Base-by-base conservation (phyloP, 1,284 basidiomycete species). In the Dichomitus squalens region DNA sequence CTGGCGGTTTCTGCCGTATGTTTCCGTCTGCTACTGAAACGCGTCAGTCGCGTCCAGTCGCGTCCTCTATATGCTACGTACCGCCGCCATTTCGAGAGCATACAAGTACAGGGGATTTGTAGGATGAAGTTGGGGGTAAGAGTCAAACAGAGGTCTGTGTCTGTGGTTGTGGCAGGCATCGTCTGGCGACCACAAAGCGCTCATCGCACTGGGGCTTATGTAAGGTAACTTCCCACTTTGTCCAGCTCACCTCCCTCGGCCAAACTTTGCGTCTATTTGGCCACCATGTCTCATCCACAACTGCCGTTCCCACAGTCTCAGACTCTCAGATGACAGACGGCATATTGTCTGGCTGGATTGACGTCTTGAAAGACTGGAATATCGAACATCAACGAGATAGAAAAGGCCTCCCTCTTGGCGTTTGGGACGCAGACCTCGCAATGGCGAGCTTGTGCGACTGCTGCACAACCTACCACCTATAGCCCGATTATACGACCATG, bases 1-100 rank as follows among this genome's bases (percentile, higher is more conserved):
- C 69, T 86, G 80, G 69, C 85, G 79, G 72, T 79, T 81, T 58
- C 86, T 79, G 59, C 84, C 85, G 60, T 74, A 71, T 9, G 67
- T 70, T 59, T 58, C 61, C 18, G 52, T 23, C 53, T 53, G 23
- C n/a, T n/a, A n/a, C 5, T 3, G 4, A 11, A 20, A 21, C 39
- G 44, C 21, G 46, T 55, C 38, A 53, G 53, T 55, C 58, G 58
- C 58, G 58, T 56, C 58, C 16, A 23, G 6, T 14, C 21, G 21
- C 35, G 38, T 14, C 14, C 18, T 12, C n/a, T 1, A 18, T 3
- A 6, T 3, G 14, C 5, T 6, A 43, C 61, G 23, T 43, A 63
- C 61, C 56, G 56, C 31, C 41, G 58, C 52, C 61, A 63, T 63
- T 54, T 29, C 50, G 55, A 51, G 29, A 53, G 59, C 57, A 57